Evolutionary conservation across 148 eudicot genomes (phyloP).

Genomic region (Rhododendron williamsianum): DNA sequence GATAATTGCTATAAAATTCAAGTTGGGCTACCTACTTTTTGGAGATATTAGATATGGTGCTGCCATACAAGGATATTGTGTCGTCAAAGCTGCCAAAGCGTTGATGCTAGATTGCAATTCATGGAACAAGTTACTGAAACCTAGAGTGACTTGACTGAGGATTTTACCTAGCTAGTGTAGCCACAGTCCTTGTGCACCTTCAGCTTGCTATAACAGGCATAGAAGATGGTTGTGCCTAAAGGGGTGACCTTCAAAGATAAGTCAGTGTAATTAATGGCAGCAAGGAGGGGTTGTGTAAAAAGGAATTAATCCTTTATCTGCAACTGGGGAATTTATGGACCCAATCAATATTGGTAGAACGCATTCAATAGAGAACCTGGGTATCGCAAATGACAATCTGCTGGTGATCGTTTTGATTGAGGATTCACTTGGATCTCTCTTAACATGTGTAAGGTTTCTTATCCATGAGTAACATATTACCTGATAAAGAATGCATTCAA

Average conservation of each 20-base stretch:
- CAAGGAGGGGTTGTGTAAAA: neutral
- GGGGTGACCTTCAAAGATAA: neutral
- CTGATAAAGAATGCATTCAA: neutral
- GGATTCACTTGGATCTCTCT: too few relatives aligned
- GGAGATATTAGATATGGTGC: too few relatives aligned
- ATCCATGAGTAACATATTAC: too few relatives aligned
- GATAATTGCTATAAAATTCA: neutral
- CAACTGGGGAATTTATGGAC: neutral
- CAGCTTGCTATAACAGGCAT: neutral
- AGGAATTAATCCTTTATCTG: neutral
- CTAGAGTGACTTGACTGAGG: neutral
- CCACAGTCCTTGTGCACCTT: neutral
- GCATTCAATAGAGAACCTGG: too few relatives aligned
- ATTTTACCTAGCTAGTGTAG: neutral
- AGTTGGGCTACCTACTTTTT: too few relatives aligned
- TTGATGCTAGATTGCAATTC: neutral
- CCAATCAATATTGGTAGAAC: neutral
- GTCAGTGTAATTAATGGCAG: neutral
- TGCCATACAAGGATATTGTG: neutral
- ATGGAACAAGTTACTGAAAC: neutral
- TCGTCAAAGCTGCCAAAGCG: neutral
- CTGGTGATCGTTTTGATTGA: too few relatives aligned
- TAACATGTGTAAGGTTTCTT: too few relatives aligned
- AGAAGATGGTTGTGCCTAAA: neutral
- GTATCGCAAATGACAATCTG: too few relatives aligned